Evolutionary conservation across 805 yeast species (phyloP), one percentile per base, ranked within the genome.

Genomic region (Hanseniaspora taiwanica): DNA sequence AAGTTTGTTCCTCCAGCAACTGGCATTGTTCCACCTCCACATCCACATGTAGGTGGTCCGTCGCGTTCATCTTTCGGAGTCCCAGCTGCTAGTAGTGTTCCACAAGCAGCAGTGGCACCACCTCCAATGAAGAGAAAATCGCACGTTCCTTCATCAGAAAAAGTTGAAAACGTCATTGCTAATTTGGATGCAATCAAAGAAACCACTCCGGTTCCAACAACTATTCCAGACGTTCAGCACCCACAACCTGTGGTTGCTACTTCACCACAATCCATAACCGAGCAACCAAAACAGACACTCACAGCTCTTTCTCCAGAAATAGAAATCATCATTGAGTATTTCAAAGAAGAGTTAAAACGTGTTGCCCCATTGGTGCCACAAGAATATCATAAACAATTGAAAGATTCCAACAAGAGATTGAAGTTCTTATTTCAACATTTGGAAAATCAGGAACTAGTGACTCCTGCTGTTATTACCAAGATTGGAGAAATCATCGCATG

Each of bases 391-490:
- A 79, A 75, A 46, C 96, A 85, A 53, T 71, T 81, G 39, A 65
- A 62, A 36, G 97, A 89, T 57, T 76, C 93, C 54, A 89, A 78
- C 49, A 80, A 81, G 64, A 75, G 97, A 58, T 62, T 91, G 42
- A 71, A 75, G 46, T 71, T 84, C 39, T 65, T 91, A 46, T 85
- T 71, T 56, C 86, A 78, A 49, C 85, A 78, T 50, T 71, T 91
- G 62, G 80, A 81, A 55, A 81, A 77, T 49, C 74, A 72, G 41
- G 89, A 80, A 37, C 60, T 78, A 40, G 60, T 85, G 48, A 66
- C 80, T 3, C 65, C 61, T 16, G 75, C 66, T n/a, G 69, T 81
- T 1, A 59, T 81, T 27, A 63, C 56, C 4, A 68, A 69, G 29
- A 65, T 91, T 59, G 60, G 63, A 36, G 60, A 64, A 21, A 56